These are phyloP conservation scores for Erythrophleum ivorense DNA, from an alignment of 331 rosid species.

Conservation along the genomic window DNA sequence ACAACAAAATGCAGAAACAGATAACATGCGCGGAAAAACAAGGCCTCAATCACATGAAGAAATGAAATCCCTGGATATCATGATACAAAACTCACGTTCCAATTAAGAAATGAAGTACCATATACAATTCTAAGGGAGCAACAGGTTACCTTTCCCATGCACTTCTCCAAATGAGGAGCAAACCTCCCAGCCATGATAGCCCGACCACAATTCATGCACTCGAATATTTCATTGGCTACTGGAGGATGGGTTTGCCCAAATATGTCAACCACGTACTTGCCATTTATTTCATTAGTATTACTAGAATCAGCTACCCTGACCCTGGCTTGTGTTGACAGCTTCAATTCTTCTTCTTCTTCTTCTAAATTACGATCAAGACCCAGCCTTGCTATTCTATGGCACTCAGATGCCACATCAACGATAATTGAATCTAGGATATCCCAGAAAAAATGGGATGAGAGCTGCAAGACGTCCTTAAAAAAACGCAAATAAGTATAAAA, in stretches of 20 bases:
- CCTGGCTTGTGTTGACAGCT: constrained; percentile 88
- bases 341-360: constrained; percentile 95
- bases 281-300: constrained; percentile 75
- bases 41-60: background rate
- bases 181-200: constrained; percentile 88
- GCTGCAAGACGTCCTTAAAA: constrained; percentile 62
- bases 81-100: background rate
- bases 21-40: constrained; percentile 9
- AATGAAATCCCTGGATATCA: background rate
- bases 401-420: constrained; percentile 95
- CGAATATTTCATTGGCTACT: constrained; percentile 80
- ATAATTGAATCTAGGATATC: constrained; percentile 91
- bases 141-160: constrained; percentile 95
- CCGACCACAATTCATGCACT: constrained; percentile 94
- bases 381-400: constrained; percentile 85
- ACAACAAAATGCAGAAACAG: background rate
- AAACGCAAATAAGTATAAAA: constrained; percentile 26
- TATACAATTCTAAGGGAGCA: constrained; percentile 16
- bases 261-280: constrained; percentile 88
- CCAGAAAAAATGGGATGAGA: constrained; percentile 69
- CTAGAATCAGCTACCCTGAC: constrained; percentile 87
- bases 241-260: constrained; percentile 95
- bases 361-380: constrained; percentile 94
- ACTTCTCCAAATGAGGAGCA: constrained; percentile 98
- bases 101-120: constrained; percentile 14